Conservation (phyloP, 768 basidiomycete species). For the Termitomyces sp. region DNA sequence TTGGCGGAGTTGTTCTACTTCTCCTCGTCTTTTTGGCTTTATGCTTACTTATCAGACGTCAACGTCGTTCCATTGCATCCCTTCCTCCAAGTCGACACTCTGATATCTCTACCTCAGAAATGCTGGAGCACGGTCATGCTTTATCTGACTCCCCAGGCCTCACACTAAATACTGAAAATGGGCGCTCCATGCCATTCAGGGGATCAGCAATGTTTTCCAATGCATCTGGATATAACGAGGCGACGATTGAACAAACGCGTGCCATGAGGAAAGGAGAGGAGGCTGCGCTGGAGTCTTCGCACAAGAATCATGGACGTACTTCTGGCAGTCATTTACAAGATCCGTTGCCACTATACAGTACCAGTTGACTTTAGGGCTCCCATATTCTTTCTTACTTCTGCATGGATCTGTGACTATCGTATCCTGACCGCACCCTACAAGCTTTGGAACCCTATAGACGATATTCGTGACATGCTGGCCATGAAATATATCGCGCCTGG, state of each 20-base stretch:
- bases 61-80: no score
- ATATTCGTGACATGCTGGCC: no score
- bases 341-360: not conserved
- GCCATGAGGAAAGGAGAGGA: not conserved
- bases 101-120: not conserved
- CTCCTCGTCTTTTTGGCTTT: not conserved
- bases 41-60: not conserved
- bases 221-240: not conserved
- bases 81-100: no score
- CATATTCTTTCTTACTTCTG: not conserved
- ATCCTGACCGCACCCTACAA: no score
- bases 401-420: not conserved
- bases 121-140: no score
- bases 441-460: not conserved
- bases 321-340: not conserved
- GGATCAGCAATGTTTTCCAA: not conserved
- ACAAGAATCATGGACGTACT: not conserved
- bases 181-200: no score
- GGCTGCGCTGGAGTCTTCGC: not conserved
- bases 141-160: not conserved
- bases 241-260: conserved; percentile 2
- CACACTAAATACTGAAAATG: no score
- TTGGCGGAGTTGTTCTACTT: not conserved
- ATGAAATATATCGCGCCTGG: no score
- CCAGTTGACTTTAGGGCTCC: not conserved